Base-by-base conservation (phyloP, 805 yeast genomes). In the Ogataea siamensis region DNA sequence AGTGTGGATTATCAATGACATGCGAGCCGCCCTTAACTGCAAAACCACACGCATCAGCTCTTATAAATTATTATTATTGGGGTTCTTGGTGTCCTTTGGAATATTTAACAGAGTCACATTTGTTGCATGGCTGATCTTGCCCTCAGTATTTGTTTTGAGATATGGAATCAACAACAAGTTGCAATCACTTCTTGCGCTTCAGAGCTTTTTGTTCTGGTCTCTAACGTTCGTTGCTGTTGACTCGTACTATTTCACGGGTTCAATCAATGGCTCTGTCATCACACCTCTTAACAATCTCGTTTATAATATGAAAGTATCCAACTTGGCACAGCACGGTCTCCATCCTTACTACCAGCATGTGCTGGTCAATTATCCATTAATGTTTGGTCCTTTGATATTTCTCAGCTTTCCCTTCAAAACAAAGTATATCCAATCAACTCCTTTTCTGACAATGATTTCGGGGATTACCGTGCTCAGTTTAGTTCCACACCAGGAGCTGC, bases 401-500 rank as follows among this genome's bases (percentile, higher is more conserved):
- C 34, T 81, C 1, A 63, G 73, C 17, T 58, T 76, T 32, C 62
- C 71, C 12, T 68, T 63, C 38, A 54, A 63, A 5, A 61, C 59
- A 31, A 60, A 55, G 8, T 69, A 76, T 51, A 54, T 68, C 49
- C 62, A 48, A 18, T 71, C 83, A 1, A 64, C 82, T 2, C 80
- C 89, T 1, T 73, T 77, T 45, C 61, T 79, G 25, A 61, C 89
- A 2, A 66, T 81, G 0, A 39, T 75, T 2, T 78, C 95, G 4
- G 94, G 88, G 0, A 18, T 86, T 1, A 4, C 67, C 0, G 38
- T 76, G 3, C 65, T 93, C 18, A 87, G 97, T 0, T 2, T 77
- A 0, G 71, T 87, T 15, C 95, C 94, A 11, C 99, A 93, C 58
- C 99, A 93, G 59, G 99, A 93, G 56, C 68, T 87, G n/a, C 67